Conservation (phyloP, 495 filamentous ascomycete genomes). For the Xylaria grammica region DNA sequence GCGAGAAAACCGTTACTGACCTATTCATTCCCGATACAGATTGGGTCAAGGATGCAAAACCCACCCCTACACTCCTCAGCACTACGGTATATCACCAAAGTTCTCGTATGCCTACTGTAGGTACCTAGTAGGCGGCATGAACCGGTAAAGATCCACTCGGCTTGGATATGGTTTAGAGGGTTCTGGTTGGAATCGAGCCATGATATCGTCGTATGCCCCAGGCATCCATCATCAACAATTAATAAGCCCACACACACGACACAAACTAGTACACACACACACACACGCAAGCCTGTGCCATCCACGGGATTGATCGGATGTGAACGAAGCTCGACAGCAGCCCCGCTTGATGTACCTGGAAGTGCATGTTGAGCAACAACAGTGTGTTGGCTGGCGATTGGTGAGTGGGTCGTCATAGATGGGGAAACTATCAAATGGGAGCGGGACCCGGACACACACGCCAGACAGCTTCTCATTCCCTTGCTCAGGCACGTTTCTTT, state of each 20-base stretch:
- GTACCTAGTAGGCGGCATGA: too few species aligned
- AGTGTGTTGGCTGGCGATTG: not conserved
- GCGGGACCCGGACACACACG: constrained; percentile 14
- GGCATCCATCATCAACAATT: not conserved
- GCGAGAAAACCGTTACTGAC: not conserved
- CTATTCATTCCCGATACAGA: not conserved
- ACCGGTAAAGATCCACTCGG: too few species aligned
- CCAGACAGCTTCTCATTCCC: constrained; percentile 7
- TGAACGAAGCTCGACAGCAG: constrained; percentile 14
- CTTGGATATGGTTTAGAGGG: not conserved
- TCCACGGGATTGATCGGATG: constrained; percentile 9
- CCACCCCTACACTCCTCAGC: too few species aligned
- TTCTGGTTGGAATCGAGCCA: not conserved
- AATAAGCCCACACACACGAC: constrained; percentile 9
- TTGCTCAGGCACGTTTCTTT: constrained; percentile 18
- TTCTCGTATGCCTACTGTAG: too few species aligned
- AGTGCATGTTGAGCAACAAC: constrained; percentile 8
- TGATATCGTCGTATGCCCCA: not conserved
- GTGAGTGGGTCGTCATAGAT: constrained; percentile 13
- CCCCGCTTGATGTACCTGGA: constrained; percentile 15
- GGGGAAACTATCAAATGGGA: constrained; percentile 10
- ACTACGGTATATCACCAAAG: too few species aligned
- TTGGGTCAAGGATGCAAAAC: not conserved
- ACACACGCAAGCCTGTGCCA: not conserved
- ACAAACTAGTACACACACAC: not conserved